Conservation (phyloP, 2,329 filamentous ascomycete species). For the Lecanoromycetidae sp. region DNA sequence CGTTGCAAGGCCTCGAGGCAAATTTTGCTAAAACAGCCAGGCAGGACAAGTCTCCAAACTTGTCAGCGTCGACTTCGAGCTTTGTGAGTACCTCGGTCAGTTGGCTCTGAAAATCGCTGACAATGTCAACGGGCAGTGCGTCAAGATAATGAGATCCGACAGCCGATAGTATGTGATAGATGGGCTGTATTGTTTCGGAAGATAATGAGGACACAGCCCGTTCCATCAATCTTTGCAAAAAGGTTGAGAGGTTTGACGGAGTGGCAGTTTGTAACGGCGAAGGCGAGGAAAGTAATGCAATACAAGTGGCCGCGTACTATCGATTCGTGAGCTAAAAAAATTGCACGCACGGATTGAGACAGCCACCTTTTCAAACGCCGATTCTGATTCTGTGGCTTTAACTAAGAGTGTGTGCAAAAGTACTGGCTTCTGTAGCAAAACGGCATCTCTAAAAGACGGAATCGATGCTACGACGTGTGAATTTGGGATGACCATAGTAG, state of each 20-base stretch:
- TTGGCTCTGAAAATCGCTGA: constrained; percentile 26
- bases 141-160: constrained; percentile 23
- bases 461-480: constrained; percentile 21
- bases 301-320: constrained; percentile 26
- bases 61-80: constrained; percentile 29
- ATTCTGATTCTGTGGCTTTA: constrained; percentile 21
- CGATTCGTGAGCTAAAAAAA: not conserved
- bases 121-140: constrained; percentile 25
- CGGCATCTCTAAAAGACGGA: constrained; percentile 24
- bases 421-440: constrained; percentile 25
- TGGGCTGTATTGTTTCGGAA: constrained; percentile 24
- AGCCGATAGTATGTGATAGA: constrained; percentile 26
- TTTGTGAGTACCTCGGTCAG: constrained; percentile 26
- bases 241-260: constrained; percentile 26
- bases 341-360: not conserved
- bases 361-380: constrained; percentile 23
- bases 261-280: constrained; percentile 25
- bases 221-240: constrained; percentile 25
- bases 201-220: constrained; percentile 24
- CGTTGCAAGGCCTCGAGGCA: constrained; percentile 7
- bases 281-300: constrained; percentile 27
- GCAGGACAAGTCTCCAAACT: constrained; percentile 31
- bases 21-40: constrained; percentile 31
- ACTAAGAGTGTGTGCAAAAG: constrained; percentile 28
- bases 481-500: not conserved